A percentile compares a stretch with the other conserved stretches of the same genome.
These are phyloP conservation scores for Delitschia confertaspora DNA, from an alignment of 495 filamentous ascomycete species.

Conservation along the genomic window DNA sequence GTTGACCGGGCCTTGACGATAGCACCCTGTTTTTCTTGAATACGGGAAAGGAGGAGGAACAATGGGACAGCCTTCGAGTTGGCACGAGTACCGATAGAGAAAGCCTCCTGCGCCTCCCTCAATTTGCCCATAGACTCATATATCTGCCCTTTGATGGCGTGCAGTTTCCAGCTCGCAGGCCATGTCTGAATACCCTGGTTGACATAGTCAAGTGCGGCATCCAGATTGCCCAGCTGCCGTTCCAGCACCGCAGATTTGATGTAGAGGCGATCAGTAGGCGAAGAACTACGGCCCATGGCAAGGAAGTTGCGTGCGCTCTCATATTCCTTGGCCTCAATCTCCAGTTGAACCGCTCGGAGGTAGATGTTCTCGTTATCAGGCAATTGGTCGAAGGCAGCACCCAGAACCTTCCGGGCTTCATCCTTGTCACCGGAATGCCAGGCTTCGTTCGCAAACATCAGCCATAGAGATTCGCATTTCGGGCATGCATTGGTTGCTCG, in stretches of 20 bases:
- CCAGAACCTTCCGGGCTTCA: slow-evolving; percentile 74
- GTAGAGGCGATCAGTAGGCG: slow-evolving; percentile 92
- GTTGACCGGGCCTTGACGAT: slow-evolving; percentile 86
- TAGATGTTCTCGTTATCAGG: slow-evolving; percentile 96
- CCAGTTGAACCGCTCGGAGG: slow-evolving; percentile 88
- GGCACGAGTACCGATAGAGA: slow-evolving; percentile 77
- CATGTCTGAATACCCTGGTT: slow-evolving; percentile 82
- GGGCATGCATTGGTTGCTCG: slow-evolving; percentile 88
- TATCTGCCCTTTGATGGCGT: slow-evolving; percentile 98
- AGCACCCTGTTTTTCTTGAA: slow-evolving; percentile 78
- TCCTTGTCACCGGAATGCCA: slow-evolving; percentile 79
- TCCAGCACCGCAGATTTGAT: slow-evolving; percentile 91
- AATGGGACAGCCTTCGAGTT: slow-evolving; percentile 75
- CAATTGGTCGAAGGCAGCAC: slow-evolving; percentile 81
- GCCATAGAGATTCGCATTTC: slow-evolving; percentile 83
- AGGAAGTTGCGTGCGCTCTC: slow-evolving; percentile 75
- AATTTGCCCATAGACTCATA: slow-evolving; percentile 72
- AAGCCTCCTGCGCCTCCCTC: slow-evolving; percentile 84
- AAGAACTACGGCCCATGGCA: slow-evolving; percentile 68
- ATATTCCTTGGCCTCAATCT: slow-evolving; percentile 73
- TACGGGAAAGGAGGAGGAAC: slow-evolving; percentile 76
- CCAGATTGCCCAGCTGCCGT: slow-evolving; percentile 66
- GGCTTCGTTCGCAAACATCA: slow-evolving; percentile 90
- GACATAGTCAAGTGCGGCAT: slow-evolving; percentile 76
- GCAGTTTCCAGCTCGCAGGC: slow-evolving; percentile 77